Evolutionary conservation across 2,329 filamentous ascomycete genomes (phyloP), one percentile per base, ranked within the genome.

Genomic region (Tolypocladium ophioglossoides): DNA sequence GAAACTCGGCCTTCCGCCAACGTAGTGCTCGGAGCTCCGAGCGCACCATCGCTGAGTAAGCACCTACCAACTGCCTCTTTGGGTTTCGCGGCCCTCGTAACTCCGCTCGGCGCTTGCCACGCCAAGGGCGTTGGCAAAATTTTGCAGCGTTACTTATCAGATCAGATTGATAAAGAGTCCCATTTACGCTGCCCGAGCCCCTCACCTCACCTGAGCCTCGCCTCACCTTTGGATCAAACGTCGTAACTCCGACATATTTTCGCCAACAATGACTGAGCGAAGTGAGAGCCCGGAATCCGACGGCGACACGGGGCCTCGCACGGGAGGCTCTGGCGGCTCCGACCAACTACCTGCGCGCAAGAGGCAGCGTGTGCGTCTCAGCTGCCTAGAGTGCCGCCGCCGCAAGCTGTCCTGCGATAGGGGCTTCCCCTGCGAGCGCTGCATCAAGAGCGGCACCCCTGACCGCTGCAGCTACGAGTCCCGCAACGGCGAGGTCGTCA

Each of bases 381-480:
- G 78, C 50, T 84, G 80, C 58, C 73, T 83, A 44, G 80, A 83
- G 61, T 84, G 80, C 60, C 78, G 80, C 44, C 74, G 80, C 53
- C 73, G 80, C 54, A 84, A 84, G 70, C 71, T 83, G 39, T 83
- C 79, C 30, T 84, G 80, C 64, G 81, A 83, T 66, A 73, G 80
- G 56, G 80, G 80, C 63, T 75, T 82, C 60, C 80, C 80, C 27
- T 84, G 80, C 63, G 79, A 82, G 66, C 77, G 80, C 49, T 84
- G 80, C 66, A 74, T 83, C 66, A 83, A 82, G 68, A 82, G 79
- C 56, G 79, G 79, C 61, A 83, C 79, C 32, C 75, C 79, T 22
- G 80, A 82, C 52, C 74, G 77, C 18, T 83, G 80, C 68, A 79
- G 76, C 57, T 83, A 83, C 62, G 80, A 83, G 66, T 76, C 78